Evolutionary conservation across 331 rosid species (phyloP), one percentile per base, ranked within the genome.

Genomic region (Stylosanthes scabra): DNA sequence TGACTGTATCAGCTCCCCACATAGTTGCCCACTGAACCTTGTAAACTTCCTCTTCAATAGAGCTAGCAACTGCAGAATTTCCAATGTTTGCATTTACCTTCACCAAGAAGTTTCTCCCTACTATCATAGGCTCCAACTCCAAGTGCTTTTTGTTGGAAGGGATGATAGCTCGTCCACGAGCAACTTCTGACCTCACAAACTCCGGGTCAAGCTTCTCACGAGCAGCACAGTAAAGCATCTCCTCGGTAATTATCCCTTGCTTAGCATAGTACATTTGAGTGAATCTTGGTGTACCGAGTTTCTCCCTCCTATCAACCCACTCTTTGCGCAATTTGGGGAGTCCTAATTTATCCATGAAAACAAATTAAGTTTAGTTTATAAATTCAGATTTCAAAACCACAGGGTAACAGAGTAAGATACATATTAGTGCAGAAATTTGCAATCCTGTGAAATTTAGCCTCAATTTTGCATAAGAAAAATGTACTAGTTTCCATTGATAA

Each of bases 1-100:
- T 95, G 77, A 92, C 92, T 75, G 99, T 95, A 75, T 95, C 99
- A 1, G 92, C 98, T 79, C 99, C 99, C 99, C 99, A 95, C 99
- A 95, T 95, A 11, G 99, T 92, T 37, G 99, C 99, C 99, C 99
- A 95, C 11, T 88, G 99, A 71, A 95, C 99, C 87, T 95, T 95
- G 75, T 88, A 95, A 68, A 95, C 98, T 83, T 95, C 99, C 88
- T 92, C 99, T 83, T 95, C 99, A 5, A 95, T 95, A 60, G 98
- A 95, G 85, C 99, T 95, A 31, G 96, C 98, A 78, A 95, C 99
- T 31, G 99, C 99, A 49, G 99, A 95, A 77, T 90, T 95, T 86
- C 99, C 97, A 66, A 95, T 95, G 67, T 95, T 95, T 47, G 99
- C 99, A 85, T 95, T 95, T 55, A 95, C 99, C 78, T 95, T 95